Conservation (phyloP, 352 stramenopile species). For the Pythium inflatum region DNA sequence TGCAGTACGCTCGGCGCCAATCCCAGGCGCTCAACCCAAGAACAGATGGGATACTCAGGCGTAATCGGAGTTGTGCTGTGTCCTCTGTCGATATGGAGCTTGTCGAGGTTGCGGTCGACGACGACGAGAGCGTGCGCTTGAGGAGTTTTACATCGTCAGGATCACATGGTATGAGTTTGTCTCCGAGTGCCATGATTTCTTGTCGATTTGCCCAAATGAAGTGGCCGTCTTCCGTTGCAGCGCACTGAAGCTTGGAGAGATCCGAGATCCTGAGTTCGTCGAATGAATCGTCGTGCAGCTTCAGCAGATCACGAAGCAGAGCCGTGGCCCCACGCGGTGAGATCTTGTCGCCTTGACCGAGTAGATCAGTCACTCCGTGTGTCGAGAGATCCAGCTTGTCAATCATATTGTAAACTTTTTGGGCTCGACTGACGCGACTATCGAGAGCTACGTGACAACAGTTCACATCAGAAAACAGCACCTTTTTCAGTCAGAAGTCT, state of each 20-base stretch:
- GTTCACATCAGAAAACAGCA: too few relatives aligned
- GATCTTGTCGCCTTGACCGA: not conserved
- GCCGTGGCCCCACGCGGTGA: not conserved
- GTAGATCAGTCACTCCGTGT: not conserved
- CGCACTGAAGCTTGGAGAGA: slow-evolving; percentile 23
- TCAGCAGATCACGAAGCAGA: slow-evolving; percentile 19
- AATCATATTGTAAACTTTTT: too few relatives aligned
- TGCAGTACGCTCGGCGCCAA: slow-evolving; percentile 22
- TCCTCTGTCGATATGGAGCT: slow-evolving; percentile 1
- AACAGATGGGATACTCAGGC: not conserved
- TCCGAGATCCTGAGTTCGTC: slow-evolving; percentile 19
- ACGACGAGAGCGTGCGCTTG: slow-evolving; percentile 1
- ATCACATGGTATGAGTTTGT: slow-evolving; percentile 15
- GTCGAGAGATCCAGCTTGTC: slow-evolving; percentile 3
- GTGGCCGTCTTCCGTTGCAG: slow-evolving; percentile 13
- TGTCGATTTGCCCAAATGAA: slow-evolving; percentile 23
- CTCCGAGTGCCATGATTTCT: slow-evolving; percentile 21
- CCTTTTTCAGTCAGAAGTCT: too few relatives aligned
- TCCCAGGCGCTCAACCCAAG: slow-evolving; percentile 6
- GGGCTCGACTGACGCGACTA: too few relatives aligned
- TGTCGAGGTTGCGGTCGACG: too few relatives aligned
- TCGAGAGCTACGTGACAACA: too few relatives aligned
- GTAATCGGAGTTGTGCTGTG: not conserved
- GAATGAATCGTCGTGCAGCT: slow-evolving; percentile 12
- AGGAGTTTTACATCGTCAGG: not conserved